A percentile compares a stretch with the other conserved stretches of the same genome.
These are phyloP conservation scores for Polytrichum commune DNA, from an alignment of 225 moss, liverwort and hornwort species.

Conservation along the genomic window DNA sequence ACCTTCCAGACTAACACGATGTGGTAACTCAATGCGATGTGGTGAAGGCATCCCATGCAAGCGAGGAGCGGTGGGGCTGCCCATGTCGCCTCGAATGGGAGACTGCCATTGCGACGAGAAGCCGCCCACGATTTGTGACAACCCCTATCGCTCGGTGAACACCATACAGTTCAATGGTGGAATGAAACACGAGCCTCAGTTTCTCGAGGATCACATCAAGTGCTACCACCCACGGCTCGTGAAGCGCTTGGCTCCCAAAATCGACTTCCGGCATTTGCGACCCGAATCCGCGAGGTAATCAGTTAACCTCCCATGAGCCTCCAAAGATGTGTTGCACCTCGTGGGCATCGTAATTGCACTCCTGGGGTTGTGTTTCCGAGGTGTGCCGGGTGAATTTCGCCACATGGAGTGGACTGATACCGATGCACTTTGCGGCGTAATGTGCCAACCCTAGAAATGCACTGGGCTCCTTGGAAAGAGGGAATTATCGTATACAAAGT, in stretches of 20 bases:
- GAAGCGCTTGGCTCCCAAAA: conserved; percentile 47
- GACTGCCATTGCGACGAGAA: conserved; percentile 43
- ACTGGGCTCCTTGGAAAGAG: too few species aligned
- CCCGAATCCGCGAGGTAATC: neutral
- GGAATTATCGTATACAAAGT: too few species aligned
- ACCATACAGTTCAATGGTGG: conserved; percentile 61
- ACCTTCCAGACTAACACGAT: conserved; percentile 10
- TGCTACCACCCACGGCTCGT: conserved; percentile 61
- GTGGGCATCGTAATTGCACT: neutral
- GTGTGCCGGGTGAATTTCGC: too few species aligned
- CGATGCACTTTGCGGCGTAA: too few species aligned
- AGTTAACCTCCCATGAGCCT: too few species aligned
- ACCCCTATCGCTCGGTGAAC: conserved; percentile 48
- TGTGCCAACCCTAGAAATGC: too few species aligned
- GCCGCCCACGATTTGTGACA: conserved; percentile 40
- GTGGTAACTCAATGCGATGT: conserved; percentile 2
- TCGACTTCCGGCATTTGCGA: conserved; percentile 19
- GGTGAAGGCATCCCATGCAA: conserved; percentile 15
- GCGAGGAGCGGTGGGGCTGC: conserved; percentile 2
- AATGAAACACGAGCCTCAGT: conserved; percentile 49
- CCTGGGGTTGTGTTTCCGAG: neutral
- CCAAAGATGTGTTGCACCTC: conserved; percentile 2
- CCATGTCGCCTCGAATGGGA: conserved; percentile 20
- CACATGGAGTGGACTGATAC: too few species aligned
- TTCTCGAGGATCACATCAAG: conserved; percentile 56